Evolutionary conservation across 2,329 filamentous ascomycete species (phyloP).

Genomic region (Aspergillus glaucus): DNA sequence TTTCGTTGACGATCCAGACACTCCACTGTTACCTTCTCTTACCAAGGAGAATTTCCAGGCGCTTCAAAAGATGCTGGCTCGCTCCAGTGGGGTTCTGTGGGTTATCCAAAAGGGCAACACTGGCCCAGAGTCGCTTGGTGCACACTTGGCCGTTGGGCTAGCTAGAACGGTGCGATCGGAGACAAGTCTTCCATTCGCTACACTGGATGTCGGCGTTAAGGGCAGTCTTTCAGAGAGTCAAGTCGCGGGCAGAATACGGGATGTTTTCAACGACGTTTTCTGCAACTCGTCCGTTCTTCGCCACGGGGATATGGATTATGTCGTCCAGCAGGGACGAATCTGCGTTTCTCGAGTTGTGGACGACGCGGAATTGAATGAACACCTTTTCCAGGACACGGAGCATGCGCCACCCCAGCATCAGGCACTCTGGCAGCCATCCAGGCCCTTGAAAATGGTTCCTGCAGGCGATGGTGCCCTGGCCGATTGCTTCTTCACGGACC

Average conservation of each 20-base stretch:
- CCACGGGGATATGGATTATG: conserved; percentile 17
- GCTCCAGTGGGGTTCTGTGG: conserved; percentile 16
- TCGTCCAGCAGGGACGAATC: conserved; percentile 10
- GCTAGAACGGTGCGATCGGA: conserved; percentile 18
- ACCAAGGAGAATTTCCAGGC: conserved; percentile 7
- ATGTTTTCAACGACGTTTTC: neutral
- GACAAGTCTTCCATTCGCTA: neutral
- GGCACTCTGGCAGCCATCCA: conserved; percentile 15
- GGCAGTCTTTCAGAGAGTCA: neutral
- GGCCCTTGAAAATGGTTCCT: conserved; percentile 18
- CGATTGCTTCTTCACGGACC: conserved; percentile 19
- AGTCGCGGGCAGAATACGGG: neutral
- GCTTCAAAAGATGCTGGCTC: conserved; percentile 14
- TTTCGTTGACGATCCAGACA: conserved; percentile 14
- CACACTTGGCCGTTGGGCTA: conserved; percentile 23
- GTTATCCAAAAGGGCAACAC: conserved; percentile 11
- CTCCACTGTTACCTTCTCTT: conserved; percentile 10
- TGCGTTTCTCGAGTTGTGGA: conserved; percentile 15
- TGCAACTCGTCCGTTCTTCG: neutral
- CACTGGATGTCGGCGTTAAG: neutral
- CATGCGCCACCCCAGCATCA: conserved; percentile 11
- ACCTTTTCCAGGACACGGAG: conserved; percentile 17
- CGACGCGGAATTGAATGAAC: conserved; percentile 14
- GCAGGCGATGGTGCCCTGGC: conserved; percentile 17
- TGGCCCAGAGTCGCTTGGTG: conserved; percentile 12